phyloP scores from a whole-genome alignment of 2,329 filamentous ascomycete species.

The Cladophialophora carrionii region DNA sequence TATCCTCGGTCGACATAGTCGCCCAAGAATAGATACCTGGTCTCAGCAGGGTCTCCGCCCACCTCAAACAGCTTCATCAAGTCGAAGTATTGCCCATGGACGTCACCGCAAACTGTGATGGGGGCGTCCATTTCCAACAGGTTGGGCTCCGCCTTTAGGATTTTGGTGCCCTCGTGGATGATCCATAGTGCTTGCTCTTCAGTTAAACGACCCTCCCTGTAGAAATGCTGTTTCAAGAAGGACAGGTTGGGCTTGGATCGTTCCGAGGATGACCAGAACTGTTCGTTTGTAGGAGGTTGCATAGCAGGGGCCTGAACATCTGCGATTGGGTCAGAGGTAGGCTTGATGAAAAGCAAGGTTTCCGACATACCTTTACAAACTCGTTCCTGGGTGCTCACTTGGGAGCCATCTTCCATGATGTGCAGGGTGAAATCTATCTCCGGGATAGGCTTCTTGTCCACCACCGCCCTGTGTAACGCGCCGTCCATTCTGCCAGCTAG shows the following conservation, averaged over 20 bases:
- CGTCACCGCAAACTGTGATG: conserved; percentile 97
- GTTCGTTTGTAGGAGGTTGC: conserved; percentile 86
- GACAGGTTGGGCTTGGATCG: conserved; percentile 85
- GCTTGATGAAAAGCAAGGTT: neutral
- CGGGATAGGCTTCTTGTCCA: conserved; percentile 90
- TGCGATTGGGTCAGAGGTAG: conserved; percentile 47
- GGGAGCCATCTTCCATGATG: conserved; percentile 94
- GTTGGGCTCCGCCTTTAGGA: conserved; percentile 89
- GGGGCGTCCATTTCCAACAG: conserved; percentile 98
- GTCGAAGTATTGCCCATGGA: conserved; percentile 99
- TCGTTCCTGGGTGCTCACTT: conserved; percentile 92
- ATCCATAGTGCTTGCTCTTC: conserved; percentile 98
- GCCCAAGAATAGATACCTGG: conserved; percentile 92
- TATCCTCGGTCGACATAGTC: conserved; percentile 99
- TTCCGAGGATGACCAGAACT: conserved; percentile 88
- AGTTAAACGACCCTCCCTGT: conserved; percentile 92
- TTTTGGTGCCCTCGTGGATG: conserved; percentile 80
- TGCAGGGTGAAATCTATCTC: conserved; percentile 99
- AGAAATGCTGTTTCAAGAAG: conserved; percentile 98
- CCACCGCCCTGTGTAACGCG: conserved; percentile 79
- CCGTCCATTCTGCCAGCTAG: conserved; percentile 46
- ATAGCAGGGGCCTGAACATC: conserved; percentile 98
- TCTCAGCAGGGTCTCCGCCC: conserved; percentile 93
- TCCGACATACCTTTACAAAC: conserved; percentile 87
- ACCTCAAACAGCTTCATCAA: conserved; percentile 99